Evolutionary conservation across 768 basidiomycete species (phyloP).

Genomic region (Rhodosporidiobolus sp.): DNA sequence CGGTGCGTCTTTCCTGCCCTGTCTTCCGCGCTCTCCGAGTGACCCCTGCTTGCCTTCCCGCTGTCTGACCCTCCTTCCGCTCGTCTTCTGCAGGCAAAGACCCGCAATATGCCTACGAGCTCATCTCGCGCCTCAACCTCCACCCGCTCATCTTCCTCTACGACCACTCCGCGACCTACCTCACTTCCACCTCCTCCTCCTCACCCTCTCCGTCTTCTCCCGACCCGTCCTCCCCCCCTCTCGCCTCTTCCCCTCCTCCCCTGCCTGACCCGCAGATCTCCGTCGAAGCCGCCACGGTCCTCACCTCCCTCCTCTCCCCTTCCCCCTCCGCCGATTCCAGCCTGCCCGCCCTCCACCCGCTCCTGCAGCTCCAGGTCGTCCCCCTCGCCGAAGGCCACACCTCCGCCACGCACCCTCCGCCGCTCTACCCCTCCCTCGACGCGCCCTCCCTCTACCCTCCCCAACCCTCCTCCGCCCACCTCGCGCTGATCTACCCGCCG

Average conservation of each 20-base stretch:
- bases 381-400: not conserved
- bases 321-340: not conserved
- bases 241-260: constrained; percentile 50
- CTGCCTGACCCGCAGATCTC: constrained; percentile 51
- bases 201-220: too few relatives aligned
- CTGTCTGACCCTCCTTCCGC: not conserved
- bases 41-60: too few relatives aligned
- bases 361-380: constrained; percentile 7
- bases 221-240: not conserved
- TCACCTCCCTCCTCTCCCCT: constrained; percentile 50
- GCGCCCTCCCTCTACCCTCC: constrained; percentile 38
- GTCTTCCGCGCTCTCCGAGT: too few relatives aligned
- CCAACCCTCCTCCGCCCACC: constrained; percentile 55
- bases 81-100: constrained; percentile 58
- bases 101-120: constrained; percentile 67
- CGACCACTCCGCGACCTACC: constrained; percentile 17
- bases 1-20: constrained; percentile 53
- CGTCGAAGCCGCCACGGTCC: constrained; percentile 50
- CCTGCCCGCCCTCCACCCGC: constrained; percentile 21
- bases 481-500: constrained; percentile 48
- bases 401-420: not conserved
- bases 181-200: not conserved
- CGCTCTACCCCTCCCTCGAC: constrained; percentile 15
- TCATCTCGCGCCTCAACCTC: constrained; percentile 71
- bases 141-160: constrained; percentile 54